These are phyloP conservation scores for Trametes punicea DNA, from an alignment of 768 basidiomycete genomes.

Conservation along the genomic window DNA sequence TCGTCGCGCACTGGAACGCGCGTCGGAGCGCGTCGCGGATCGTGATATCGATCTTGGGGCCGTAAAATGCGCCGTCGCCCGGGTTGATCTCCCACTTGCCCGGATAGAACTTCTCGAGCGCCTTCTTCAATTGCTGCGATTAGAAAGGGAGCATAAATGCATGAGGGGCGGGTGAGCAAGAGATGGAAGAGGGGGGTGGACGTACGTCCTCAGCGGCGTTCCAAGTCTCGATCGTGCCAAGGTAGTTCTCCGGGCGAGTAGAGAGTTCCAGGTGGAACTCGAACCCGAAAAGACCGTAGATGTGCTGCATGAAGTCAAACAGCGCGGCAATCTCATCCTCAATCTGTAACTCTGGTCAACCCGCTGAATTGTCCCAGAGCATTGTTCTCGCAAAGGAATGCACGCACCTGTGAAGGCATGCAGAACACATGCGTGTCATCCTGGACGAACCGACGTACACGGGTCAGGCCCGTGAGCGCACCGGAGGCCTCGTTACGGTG, in stretches of 20 bases:
- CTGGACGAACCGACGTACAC: conserved; percentile 93
- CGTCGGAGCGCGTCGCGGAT: conserved; percentile 89
- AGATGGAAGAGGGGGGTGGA: too few relatives aligned
- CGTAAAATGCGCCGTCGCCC: conserved; percentile 99
- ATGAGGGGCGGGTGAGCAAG: not conserved
- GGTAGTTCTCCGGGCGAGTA: conserved; percentile 91
- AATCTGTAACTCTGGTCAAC: conserved; percentile 66
- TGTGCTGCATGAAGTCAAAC: conserved; percentile 93
- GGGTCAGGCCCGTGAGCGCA: conserved; percentile 86
- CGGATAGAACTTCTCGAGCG: conserved; percentile 81
- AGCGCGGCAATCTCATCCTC: conserved; percentile 80
- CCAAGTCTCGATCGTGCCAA: conserved; percentile 90
- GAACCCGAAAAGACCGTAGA: conserved; percentile 94
- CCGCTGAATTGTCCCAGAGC: not conserved
- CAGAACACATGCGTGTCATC: conserved; percentile 99
- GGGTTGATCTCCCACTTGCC: conserved; percentile 92
- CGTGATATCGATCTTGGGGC: conserved; percentile 98
- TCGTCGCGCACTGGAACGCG: conserved; percentile 97
- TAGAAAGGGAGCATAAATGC: not conserved
- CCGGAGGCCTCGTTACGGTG: conserved; percentile 97
- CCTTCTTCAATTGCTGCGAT: conserved; percentile 72
- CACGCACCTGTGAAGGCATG: conserved; percentile 78
- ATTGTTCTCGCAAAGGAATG: not conserved
- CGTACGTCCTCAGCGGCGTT: conserved; percentile 78
- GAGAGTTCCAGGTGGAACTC: conserved; percentile 92